These are phyloP conservation scores for Zymoseptoria passerinii DNA, from an alignment of 2,329 filamentous ascomycete species.

Conservation along the genomic window DNA sequence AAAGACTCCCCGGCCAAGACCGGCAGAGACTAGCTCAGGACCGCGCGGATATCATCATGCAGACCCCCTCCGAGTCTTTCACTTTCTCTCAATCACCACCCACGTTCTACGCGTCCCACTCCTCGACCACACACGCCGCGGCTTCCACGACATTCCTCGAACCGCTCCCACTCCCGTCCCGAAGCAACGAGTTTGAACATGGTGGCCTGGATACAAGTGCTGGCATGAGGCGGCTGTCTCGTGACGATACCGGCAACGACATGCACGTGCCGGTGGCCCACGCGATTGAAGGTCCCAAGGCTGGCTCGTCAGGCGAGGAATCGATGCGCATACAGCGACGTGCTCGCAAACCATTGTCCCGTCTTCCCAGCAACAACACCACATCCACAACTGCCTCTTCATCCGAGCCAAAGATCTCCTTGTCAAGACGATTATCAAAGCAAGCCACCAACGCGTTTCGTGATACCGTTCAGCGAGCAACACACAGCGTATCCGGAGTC, in stretches of 20 bases:
- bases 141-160: neutral
- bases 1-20: neutral
- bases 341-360: constrained; percentile 5
- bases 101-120: constrained; percentile 18
- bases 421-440: neutral
- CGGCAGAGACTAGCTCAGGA: neutral
- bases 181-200: neutral
- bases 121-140: neutral
- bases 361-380: neutral
- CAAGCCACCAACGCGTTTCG: constrained; percentile 4
- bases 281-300: neutral
- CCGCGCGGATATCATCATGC: neutral
- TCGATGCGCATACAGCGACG: constrained; percentile 1
- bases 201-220: neutral
- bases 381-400: neutral
- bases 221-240: constrained; percentile 11
- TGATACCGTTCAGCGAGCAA: constrained; percentile 9
- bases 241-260: constrained; percentile 25
- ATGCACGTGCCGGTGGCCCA: constrained; percentile 12
- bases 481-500: constrained; percentile 7
- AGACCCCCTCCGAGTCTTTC: neutral
- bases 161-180: neutral
- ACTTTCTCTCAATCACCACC: constrained; percentile 13
- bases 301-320: neutral
- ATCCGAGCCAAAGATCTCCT: neutral